Conservation (phyloP, 2,329 filamentous ascomycete species). For the Ophiocordyceps sinensis region DNA sequence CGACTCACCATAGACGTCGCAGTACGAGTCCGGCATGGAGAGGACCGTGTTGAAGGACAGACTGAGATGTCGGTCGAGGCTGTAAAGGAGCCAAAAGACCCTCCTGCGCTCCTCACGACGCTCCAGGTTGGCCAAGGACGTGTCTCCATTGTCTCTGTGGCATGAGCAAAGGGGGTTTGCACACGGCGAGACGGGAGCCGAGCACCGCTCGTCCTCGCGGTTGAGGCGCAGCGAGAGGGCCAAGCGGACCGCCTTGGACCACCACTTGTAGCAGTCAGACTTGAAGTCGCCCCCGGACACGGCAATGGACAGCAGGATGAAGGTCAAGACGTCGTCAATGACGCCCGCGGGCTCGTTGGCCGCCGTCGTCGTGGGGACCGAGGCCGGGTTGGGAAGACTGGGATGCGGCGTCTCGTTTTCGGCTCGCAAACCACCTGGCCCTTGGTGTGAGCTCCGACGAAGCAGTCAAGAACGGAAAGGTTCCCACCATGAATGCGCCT, state of each 20-base stretch:
- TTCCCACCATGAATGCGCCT: slow-evolving; percentile 17
- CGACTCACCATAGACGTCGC: slow-evolving; percentile 21
- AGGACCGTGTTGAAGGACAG: slow-evolving; percentile 30
- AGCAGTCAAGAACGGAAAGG: background rate
- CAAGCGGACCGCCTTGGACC: slow-evolving; percentile 26
- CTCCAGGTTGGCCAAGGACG: slow-evolving; percentile 18
- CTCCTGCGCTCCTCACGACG: slow-evolving; percentile 29
- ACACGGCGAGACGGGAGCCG: slow-evolving; percentile 13
- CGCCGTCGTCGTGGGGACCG: slow-evolving; percentile 14
- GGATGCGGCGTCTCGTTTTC: slow-evolving; percentile 16
- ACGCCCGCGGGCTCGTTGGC: slow-evolving; percentile 19
- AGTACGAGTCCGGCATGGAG: slow-evolving; percentile 29
- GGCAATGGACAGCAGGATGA: slow-evolving; percentile 28
- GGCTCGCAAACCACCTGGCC: slow-evolving; percentile 15
- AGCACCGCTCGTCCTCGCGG: slow-evolving; percentile 21
- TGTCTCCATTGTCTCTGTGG: slow-evolving; percentile 12
- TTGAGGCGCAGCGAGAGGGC: slow-evolving; percentile 22
- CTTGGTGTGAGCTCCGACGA: background rate
- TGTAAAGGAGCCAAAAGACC: slow-evolving; percentile 33
- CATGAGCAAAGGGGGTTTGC: slow-evolving; percentile 18
- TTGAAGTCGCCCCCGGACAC: slow-evolving; percentile 34
- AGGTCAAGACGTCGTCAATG: slow-evolving; percentile 29
- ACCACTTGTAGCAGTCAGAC: slow-evolving; percentile 31
- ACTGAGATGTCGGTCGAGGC: slow-evolving; percentile 30
- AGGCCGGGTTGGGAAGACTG: slow-evolving; percentile 8